Base-by-base conservation (phyloP, 805 yeast genomes). In the Wickerhamomyces bisporus region DNA sequence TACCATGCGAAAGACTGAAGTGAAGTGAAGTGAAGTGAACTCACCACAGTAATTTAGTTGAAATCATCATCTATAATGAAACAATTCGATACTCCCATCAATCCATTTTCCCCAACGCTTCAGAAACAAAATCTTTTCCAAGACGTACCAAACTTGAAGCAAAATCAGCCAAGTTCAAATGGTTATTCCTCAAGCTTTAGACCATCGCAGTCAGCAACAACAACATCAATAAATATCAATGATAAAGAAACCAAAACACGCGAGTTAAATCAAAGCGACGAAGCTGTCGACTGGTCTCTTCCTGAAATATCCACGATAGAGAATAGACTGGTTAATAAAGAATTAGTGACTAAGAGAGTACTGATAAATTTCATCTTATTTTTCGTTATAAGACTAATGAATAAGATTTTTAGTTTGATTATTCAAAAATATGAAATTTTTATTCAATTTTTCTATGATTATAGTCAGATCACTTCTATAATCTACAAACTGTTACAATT, bases 271-370 rank as follows among this genome's bases (percentile, higher is more conserved):
- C n/a, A n/a, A n/a, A n/a, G n/a, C n/a, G n/a, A n/a, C n/a, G n/a
- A n/a, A n/a, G n/a, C n/a, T n/a, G n/a, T n/a, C n/a, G n/a, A n/a
- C n/a, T n/a, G n/a, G n/a, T n/a, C n/a, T n/a, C n/a, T 30, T 9
- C 46, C 49, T 11, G 42, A 42, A 6, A 35, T 62, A 18, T 32
- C 42, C 6, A 50, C 52, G 32, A 47, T 65, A 20, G 58, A 62
- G 20, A 43, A 51, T 10, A 51, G 70, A 36, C 55, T 66, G 13
- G 59, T 66, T 7, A 69, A 67, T 40, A 70, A 66, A 43, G 74
- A 70, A 45, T 49, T 58, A 8, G 66, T 64, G 36, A 48, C 65
- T 4, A 58, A 55, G 39, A 55, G 53, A 19, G 52, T 65, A 8
- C 44, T 67, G 5, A 46, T 54, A 3, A 69, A 67, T 43, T 32